Percentiles rank a stretch among this genome's conserved stretches.
These are phyloP conservation scores for Termitomyces eurrhizus DNA, from an alignment of 768 basidiomycete species.

Conservation along the genomic window DNA sequence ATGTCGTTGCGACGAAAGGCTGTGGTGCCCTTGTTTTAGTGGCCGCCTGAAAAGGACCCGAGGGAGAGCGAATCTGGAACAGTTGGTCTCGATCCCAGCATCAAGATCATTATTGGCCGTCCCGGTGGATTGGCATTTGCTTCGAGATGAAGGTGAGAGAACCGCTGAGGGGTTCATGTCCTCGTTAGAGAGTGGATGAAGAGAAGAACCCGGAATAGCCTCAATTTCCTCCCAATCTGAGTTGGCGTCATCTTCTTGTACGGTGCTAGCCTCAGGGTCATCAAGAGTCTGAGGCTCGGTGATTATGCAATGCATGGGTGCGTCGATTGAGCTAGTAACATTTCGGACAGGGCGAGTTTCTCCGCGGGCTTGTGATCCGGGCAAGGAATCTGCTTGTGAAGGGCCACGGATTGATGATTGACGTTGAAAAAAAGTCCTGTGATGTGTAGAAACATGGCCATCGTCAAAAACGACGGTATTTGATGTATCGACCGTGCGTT, in stretches of 20 bases:
- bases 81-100: not conserved
- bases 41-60: constrained; percentile 9
- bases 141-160: not conserved
- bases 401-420: not conserved
- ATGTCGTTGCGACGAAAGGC: not conserved
- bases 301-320: not conserved
- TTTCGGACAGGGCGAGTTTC: not conserved
- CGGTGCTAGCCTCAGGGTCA: not conserved
- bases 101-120: constrained; percentile 2
- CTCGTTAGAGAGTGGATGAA: constrained; percentile 12
- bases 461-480: not conserved
- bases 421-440: constrained; percentile 9
- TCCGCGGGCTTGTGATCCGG: not conserved
- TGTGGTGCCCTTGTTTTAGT: not conserved
- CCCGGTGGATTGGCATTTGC: not conserved
- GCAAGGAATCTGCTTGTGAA: not conserved
- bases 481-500: not conserved
- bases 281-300: not conserved
- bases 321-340: not conserved
- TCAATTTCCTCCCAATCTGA: constrained; percentile 21
- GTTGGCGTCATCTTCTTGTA: constrained; percentile 11
- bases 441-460: constrained; percentile 9
- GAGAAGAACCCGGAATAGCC: constrained; percentile 11
- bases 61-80: constrained; percentile 10
- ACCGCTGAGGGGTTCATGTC: constrained; percentile 13